Evolutionary conservation across 2,329 filamentous ascomycete genomes (phyloP).

Genomic region (Cladosporium phlei): DNA sequence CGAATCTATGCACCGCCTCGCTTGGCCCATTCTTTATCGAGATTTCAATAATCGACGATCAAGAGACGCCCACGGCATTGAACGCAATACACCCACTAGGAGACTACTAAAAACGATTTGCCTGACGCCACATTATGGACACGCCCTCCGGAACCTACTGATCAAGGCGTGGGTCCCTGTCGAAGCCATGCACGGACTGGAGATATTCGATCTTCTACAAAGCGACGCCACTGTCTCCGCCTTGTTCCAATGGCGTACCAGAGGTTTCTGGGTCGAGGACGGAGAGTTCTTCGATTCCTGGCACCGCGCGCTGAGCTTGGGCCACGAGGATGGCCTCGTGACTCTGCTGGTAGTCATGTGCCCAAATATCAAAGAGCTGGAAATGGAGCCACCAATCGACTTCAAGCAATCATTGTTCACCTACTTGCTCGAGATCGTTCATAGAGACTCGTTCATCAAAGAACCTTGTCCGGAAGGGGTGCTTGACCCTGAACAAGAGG

Average conservation of each 20-base stretch:
- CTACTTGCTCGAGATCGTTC: background rate
- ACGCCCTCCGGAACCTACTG: background rate
- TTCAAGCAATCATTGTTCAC: background rate
- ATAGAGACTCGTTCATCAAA: background rate
- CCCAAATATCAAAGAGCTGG: background rate
- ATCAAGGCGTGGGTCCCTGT: background rate
- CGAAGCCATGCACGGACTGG: background rate
- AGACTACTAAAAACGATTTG: background rate
- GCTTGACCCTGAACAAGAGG: constrained; percentile 1
- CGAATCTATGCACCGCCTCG: background rate
- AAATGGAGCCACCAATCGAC: background rate
- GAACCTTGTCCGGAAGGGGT: background rate
- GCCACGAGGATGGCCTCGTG: background rate
- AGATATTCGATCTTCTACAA: background rate
- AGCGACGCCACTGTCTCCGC: background rate
- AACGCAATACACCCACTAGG: background rate
- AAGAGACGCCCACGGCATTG: background rate
- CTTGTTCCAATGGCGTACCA: background rate
- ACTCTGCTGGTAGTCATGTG: constrained; percentile 3
- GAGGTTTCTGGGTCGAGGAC: constrained; percentile 1
- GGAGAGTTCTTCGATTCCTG: background rate
- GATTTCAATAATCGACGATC: background rate
- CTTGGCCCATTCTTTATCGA: constrained; percentile 5
- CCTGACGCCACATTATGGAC: background rate
- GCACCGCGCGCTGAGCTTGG: background rate